phyloP scores from a whole-genome alignment of 78 protist genomes.

The Andalucia godoyi region DNA sequence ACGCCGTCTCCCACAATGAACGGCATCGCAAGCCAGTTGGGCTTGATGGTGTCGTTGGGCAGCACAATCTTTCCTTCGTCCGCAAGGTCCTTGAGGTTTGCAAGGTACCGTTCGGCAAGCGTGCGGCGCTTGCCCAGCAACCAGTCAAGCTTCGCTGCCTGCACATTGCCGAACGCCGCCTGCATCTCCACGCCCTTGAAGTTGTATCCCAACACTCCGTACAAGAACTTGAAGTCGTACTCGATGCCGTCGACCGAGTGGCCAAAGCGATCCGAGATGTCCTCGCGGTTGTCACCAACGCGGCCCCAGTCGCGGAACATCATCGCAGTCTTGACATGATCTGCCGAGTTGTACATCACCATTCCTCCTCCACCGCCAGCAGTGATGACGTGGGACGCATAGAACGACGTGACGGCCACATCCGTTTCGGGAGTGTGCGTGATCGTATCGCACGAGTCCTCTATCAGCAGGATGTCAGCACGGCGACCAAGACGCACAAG shows the following conservation, averaged over 20 bases:
- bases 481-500: too few species aligned
- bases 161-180: slow-evolving; percentile 4
- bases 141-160: background rate
- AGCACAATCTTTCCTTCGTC: background rate
- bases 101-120: background rate
- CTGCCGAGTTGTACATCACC: background rate
- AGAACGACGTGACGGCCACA: background rate
- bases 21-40: slow-evolving; percentile 5
- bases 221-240: slow-evolving; percentile 14
- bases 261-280: slow-evolving; percentile 1
- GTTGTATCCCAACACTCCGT: slow-evolving; percentile 9
- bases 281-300: slow-evolving; percentile 6
- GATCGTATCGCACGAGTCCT: slow-evolving; percentile 10
- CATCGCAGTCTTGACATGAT: background rate
- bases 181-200: slow-evolving; percentile 10
- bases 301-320: slow-evolving; percentile 17
- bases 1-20: background rate
- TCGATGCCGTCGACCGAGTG: slow-evolving; percentile 10
- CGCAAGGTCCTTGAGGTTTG: background rate
- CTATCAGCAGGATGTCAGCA: background rate
- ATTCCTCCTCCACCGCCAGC: slow-evolving; percentile 6
- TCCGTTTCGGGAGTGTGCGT: background rate
- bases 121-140: background rate
- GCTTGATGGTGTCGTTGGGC: background rate
- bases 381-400: slow-evolving; percentile 11